Evolutionary conservation across 441 rosid species (phyloP).

Genomic region (Erodium chrysanthum): DNA sequence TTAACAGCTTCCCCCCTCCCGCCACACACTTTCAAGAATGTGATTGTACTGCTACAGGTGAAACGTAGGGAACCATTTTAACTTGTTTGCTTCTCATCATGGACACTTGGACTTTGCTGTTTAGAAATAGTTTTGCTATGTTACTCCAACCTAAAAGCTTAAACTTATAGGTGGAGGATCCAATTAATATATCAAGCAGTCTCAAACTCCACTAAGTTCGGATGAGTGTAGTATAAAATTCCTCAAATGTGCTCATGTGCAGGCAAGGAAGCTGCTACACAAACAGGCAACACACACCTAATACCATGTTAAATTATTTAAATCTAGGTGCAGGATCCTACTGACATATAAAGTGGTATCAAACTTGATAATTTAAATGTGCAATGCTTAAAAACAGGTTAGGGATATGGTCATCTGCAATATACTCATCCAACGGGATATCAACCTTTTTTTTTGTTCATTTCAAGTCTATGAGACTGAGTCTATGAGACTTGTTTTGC

Average conservation of each 20-base stretch:
- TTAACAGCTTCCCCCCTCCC: conserved; percentile 11
- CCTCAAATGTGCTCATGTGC: background rate
- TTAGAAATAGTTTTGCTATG: background rate
- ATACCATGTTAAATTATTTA: background rate
- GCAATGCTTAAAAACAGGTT: background rate
- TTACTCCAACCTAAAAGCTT: conserved; percentile 4
- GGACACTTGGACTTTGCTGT: background rate
- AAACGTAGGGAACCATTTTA: background rate
- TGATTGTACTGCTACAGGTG: background rate
- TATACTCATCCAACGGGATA: background rate
- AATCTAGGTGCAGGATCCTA: background rate
- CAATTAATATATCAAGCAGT: background rate
- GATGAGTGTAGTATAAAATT: background rate
- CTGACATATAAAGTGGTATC: background rate
- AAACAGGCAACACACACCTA: background rate
- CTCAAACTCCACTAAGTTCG: background rate
- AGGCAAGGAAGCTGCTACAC: background rate
- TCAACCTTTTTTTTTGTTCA: too few species aligned
- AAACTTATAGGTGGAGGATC: conserved; percentile 10
- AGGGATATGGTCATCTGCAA: background rate
- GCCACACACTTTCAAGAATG: background rate
- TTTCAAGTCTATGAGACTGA: background rate
- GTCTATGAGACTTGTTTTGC: background rate
- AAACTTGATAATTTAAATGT: background rate
- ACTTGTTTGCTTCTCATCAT: background rate